Conservation (phyloP, 2,329 filamentous ascomycete genomes). For the Microdochium paspali region DNA sequence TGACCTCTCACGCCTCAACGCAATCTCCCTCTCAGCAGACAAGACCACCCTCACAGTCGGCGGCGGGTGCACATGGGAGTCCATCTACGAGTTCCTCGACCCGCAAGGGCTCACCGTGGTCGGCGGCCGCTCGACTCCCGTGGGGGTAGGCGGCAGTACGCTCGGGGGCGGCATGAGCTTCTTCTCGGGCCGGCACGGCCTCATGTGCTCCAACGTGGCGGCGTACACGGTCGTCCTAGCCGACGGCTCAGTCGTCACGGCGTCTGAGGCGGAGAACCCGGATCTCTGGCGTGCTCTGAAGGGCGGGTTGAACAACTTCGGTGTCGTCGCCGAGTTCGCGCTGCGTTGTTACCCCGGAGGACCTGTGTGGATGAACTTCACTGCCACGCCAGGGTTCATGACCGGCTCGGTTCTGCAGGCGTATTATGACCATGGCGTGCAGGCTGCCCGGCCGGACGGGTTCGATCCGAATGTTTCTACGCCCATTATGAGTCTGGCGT, state of each 20-base stretch:
- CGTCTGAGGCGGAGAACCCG: conserved; percentile 23
- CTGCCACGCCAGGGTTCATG: neutral
- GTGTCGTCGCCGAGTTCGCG: conserved; percentile 1
- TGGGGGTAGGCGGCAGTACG: conserved; percentile 15
- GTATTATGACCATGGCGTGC: neutral
- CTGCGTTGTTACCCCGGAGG: neutral
- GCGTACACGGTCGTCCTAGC: conserved; percentile 24
- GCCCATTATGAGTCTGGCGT: neutral
- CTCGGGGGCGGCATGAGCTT: conserved; percentile 16
- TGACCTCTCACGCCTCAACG: neutral
- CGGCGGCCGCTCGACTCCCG: conserved; percentile 11
- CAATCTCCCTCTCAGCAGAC: neutral
- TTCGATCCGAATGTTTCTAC: neutral
- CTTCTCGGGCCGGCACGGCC: conserved; percentile 22
- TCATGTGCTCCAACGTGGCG: conserved; percentile 18
- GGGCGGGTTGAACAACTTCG: conserved; percentile 3
- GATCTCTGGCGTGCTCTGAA: conserved; percentile 17
- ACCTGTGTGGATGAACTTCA: neutral
- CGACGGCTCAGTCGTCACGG: conserved; percentile 19
- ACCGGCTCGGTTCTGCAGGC: neutral
- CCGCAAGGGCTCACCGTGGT: conserved; percentile 9
- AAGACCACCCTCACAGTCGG: neutral
- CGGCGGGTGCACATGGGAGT: neutral
- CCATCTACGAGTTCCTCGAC: neutral
- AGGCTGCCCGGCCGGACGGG: neutral